Evolutionary conservation across 176 grass and related monocot species (phyloP), one percentile per base, ranked within the genome.

Genomic region (Rhynchospora breviuscula): DNA sequence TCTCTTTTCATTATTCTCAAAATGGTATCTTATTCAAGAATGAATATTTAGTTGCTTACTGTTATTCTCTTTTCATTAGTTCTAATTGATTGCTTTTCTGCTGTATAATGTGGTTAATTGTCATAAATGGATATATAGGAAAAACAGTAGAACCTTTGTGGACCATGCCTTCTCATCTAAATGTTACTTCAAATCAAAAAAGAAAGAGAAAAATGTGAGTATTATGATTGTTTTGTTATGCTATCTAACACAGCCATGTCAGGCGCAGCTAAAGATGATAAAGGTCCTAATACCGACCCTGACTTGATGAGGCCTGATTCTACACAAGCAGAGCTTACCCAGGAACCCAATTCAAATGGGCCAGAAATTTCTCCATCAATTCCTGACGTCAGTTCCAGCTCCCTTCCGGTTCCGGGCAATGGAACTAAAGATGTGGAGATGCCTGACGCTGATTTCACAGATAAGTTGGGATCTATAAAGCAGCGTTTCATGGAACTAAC

Each of bases 401-500:
- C 90, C 35, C 80, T 65, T 68, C 84, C 81, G 7, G 82, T 65
- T 68, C 84, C 81, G 7, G 82, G 51, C 31, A 84, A 93, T 40
- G 88, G 74, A 3, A 63, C 57, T 33, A 61, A 68, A 78, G 81
- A 84, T 59, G 64, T 46, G 5, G 31, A 61, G 8, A 70, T 77
- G 66, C 26, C 76, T 8, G 60, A 83, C 0, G 83, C 90, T 10
- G 91, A 92, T 63, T 88, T 84, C 7, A 79, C 78, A 10, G 83
- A 81, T 31, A 88, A 93, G 59, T 66, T 90, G 23, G 88, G 88
- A 49, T 53, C 66, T 0, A 3, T 93, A 63, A 99, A 93, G 61
- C 64, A 81, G 63, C 88, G 69, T 1, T 92, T 99, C 61, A 88
- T 99, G 88, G 93, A 93, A 44, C 77, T 75, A 63, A 91, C 93